Conservation (phyloP, 176 grass and related monocot genomes). For the Saccharum spontaneum region DNA sequence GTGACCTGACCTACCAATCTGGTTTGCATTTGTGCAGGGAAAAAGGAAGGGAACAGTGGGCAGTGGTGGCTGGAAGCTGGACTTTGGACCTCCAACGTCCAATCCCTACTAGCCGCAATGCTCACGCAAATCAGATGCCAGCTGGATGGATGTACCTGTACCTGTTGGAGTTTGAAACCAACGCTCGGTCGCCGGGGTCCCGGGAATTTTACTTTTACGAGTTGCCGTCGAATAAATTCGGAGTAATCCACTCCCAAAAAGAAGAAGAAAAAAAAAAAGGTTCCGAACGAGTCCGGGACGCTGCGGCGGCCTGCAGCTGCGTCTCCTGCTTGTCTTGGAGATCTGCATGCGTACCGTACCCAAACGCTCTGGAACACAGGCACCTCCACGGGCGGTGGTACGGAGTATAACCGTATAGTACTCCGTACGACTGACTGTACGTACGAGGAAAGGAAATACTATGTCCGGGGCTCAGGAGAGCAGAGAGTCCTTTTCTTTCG, state of each 20-base stretch:
- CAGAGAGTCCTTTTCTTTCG: no score
- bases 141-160: no score
- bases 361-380: not conserved
- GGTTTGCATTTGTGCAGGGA: not conserved
- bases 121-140: no score
- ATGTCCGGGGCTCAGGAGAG: not conserved
- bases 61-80: no score
- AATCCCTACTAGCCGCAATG: no score
- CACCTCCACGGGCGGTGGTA: not conserved
- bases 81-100: no score
- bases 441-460: not conserved
- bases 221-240: not conserved
- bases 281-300: constrained; percentile 2
- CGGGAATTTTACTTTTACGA: not conserved
- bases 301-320: not conserved
- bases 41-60: not conserved
- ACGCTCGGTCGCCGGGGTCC: not conserved
- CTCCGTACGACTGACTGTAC: no score
- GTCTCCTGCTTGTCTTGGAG: no score
- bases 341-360: not conserved
- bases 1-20: no score
- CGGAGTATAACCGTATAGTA: not conserved
- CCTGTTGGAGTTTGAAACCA: not conserved
- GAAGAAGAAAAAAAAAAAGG: not conserved
- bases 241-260: not conserved